Evolutionary conservation across 2,329 filamentous ascomycete species (phyloP).

Genomic region (Claviceps quebecensis): DNA sequence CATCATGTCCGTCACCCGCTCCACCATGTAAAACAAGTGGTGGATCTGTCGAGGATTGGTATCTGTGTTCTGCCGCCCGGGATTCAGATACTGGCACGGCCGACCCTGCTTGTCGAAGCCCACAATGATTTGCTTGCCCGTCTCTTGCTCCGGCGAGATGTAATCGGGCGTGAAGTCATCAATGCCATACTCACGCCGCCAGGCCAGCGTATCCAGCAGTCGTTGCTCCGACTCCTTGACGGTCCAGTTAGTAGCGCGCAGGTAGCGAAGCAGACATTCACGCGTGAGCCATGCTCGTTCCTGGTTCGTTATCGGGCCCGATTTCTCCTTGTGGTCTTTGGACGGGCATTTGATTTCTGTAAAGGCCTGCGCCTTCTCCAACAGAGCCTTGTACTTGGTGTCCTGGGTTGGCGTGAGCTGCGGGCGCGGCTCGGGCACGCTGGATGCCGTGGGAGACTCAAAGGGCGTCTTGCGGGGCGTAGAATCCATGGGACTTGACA

Average conservation of each 20-base stretch:
- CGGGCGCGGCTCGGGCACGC: conserved; percentile 40
- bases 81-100: conserved; percentile 85
- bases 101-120: conserved; percentile 76
- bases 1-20: conserved; percentile 78
- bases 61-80: conserved; percentile 85
- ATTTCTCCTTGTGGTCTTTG: conserved; percentile 41
- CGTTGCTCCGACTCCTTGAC: conserved; percentile 62
- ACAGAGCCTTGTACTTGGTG: conserved; percentile 65
- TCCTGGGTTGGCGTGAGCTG: conserved; percentile 63
- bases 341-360: conserved; percentile 36
- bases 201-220: conserved; percentile 66
- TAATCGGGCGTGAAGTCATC: conserved; percentile 69
- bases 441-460: conserved; percentile 38
- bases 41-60: conserved; percentile 75
- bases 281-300: conserved; percentile 85
- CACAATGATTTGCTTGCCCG: conserved; percentile 82
- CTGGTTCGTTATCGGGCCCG: conserved; percentile 54
- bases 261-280: conserved; percentile 84
- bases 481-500: neutral
- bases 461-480: conserved; percentile 40
- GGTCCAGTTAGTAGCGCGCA: conserved; percentile 87
- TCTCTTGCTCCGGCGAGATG: conserved; percentile 88
- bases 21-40: conserved; percentile 91
- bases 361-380: conserved; percentile 59
- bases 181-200: conserved; percentile 83